Base-by-base conservation (phyloP, 306 rosid genomes). In the Rosa lucieae region DNA sequence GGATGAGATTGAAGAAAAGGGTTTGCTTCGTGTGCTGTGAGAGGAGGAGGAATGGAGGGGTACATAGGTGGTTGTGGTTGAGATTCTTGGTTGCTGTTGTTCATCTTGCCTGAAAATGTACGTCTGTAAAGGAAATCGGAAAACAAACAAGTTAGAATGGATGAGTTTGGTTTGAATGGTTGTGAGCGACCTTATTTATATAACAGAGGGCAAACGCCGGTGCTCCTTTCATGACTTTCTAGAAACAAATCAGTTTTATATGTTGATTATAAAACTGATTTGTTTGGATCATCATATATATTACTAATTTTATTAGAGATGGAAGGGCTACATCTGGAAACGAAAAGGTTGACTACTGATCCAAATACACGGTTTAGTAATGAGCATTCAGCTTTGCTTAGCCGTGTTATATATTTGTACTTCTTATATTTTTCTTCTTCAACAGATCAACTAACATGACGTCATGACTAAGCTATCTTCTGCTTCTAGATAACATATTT, bases 61-160 rank as follows among this genome's bases (percentile, higher is more conserved):
- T 58, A 17, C 13, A 63, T 82, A 18, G 81, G 85, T 58, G 81
- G 83, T 37, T 72, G 85, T 58, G 81, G 83, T 37, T 72, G 55
- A 70, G 81, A 66, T 70, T 67, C 78, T 8, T 46, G 67, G 47
- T 72, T 35, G 75, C 8, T 43, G 49, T 3, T 73, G 82, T 71
- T 81, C 87, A 80, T 89, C 42, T 71, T 21, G 35, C 26, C 10
- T 18, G 44, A 1, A 26, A 63, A n/a, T 56, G 32, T 29, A 29
- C 32, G 32, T 56, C 55, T 3, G 62, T 18, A 21, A 67, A 0
- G 42, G 66, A 18, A 20, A 29, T 61, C 67, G 15, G 66, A 59
- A 10, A 59, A 59, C 37, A 59, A 15, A 53, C 0, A 23, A 21
- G 32, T 21, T 61, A 0, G 67, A 61, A 14, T 26, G 42, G 69